phyloP scores from a whole-genome alignment of 2,329 filamentous ascomycete species.

The Epichloe glyceriae region DNA sequence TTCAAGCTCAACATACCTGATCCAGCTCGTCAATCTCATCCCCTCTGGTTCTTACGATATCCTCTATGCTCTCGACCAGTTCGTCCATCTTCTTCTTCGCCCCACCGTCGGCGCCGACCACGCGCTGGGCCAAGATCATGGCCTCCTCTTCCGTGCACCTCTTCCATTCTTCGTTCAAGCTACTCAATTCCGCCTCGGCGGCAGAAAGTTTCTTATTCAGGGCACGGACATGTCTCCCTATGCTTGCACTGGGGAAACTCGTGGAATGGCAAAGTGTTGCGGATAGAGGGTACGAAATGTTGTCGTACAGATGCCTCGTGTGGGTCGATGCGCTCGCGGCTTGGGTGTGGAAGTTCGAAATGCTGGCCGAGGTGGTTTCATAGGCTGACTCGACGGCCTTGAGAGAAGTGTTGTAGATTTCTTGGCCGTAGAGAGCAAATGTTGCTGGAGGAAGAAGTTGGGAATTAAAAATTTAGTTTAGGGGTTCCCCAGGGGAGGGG shows the following conservation, averaged over 20 bases:
- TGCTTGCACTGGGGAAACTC: conserved; percentile 12
- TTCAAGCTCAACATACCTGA: conserved; percentile 9
- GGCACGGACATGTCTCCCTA: conserved; percentile 14
- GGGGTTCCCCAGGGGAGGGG: background rate
- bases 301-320: conserved; percentile 16
- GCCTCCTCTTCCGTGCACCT: conserved; percentile 11
- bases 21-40: conserved; percentile 16
- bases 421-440: conserved; percentile 4
- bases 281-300: conserved; percentile 19
- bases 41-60: conserved; percentile 11
- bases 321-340: conserved; percentile 8
- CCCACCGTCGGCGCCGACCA: background rate
- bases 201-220: conserved; percentile 11
- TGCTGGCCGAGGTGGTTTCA: conserved; percentile 11
- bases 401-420: conserved; percentile 2
- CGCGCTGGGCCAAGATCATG: conserved; percentile 10
- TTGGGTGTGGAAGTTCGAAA: conserved; percentile 10
- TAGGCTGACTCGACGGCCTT: conserved; percentile 13
- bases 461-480: background rate
- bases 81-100: background rate
- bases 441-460: background rate
- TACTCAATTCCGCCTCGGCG: conserved; percentile 14
- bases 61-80: conserved; percentile 12
- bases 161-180: conserved; percentile 14
- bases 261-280: conserved; percentile 19